A percentile compares a stretch with the other conserved stretches of the same genome.
phyloP scores from a whole-genome alignment of 2,329 filamentous ascomycete species.

The Mycosphaerella sp. region DNA sequence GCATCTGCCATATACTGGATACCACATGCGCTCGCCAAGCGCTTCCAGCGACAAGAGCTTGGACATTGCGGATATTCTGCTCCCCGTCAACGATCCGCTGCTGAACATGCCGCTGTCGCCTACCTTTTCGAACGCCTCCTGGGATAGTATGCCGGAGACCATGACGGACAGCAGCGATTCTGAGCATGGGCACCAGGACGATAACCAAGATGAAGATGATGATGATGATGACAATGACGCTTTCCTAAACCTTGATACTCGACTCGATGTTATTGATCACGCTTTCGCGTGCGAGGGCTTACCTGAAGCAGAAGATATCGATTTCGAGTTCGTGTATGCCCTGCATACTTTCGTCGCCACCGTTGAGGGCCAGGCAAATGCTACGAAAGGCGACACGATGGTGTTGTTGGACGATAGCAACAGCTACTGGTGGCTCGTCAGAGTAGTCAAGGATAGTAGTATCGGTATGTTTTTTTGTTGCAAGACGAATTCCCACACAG shows the following conservation, averaged over 20 bases:
- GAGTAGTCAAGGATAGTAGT: conserved; percentile 94
- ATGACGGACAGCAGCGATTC: conserved; percentile 21
- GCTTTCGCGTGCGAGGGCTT: conserved; percentile 77
- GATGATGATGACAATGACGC: conserved; percentile 58
- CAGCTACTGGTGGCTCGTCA: conserved; percentile 99
- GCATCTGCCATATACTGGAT: conserved; percentile 8
- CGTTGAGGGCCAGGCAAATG: conserved; percentile 96
- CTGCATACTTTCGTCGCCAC: conserved; percentile 96
- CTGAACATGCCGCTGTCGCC: conserved; percentile 34
- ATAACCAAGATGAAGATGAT: conserved; percentile 10
- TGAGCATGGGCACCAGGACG: conserved; percentile 4
- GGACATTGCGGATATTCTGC: conserved; percentile 36
- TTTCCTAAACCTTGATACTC: conserved; percentile 51
- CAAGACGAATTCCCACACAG: neutral
- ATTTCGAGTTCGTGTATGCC: conserved; percentile 99
- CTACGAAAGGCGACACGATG: conserved; percentile 98
- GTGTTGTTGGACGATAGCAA: conserved; percentile 97
- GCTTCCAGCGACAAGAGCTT: conserved; percentile 24
- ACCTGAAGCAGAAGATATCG: conserved; percentile 94
- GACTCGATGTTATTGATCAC: conserved; percentile 55
- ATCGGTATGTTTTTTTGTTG: conserved; percentile 55
- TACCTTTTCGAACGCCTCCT: conserved; percentile 25
- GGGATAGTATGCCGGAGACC: conserved; percentile 27
- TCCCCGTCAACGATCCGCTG: conserved; percentile 40
- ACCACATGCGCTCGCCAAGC: conserved; percentile 22